Percentiles rank a stretch among this genome's conserved stretches.
These are phyloP conservation scores for Salix udensis DNA, from an alignment of 345 rosid species.

Conservation along the genomic window DNA sequence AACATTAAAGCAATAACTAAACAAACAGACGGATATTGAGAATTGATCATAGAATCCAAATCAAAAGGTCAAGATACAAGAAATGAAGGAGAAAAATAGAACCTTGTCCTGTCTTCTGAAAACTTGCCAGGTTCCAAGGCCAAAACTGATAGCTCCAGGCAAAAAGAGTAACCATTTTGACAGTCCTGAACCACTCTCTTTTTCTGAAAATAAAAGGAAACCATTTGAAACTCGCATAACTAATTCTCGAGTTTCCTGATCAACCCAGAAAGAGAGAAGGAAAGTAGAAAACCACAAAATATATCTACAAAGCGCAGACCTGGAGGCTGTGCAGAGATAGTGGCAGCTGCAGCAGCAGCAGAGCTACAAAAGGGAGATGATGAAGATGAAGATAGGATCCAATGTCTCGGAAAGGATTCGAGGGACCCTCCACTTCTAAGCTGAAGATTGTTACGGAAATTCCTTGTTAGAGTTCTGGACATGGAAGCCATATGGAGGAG, in stretches of 20 bases:
- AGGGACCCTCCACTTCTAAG: neutral
- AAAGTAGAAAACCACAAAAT: neutral
- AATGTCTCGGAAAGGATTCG: constrained; percentile 13
- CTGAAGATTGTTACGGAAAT: constrained; percentile 1
- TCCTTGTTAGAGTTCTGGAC: constrained; percentile 44
- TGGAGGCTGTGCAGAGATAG: constrained; percentile 28
- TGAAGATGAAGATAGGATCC: constrained; percentile 18
- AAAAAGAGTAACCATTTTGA: constrained; percentile 67
- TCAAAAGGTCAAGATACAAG: neutral
- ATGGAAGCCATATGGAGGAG: constrained; percentile 22
- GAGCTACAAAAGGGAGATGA: constrained; percentile 35
- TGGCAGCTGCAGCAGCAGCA: constrained; percentile 28
- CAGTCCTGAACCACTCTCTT: constrained; percentile 46
- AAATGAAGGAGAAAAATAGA: neutral
- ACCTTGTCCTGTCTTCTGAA: constrained; percentile 93
- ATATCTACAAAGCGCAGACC: constrained; percentile 27
- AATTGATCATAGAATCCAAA: neutral
- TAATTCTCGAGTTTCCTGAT: neutral
- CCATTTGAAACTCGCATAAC: neutral
- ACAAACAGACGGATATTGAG: neutral
- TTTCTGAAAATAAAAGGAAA: neutral
- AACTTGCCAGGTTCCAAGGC: constrained; percentile 98
- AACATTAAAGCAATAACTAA: neutral
- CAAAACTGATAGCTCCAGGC: constrained; percentile 87
- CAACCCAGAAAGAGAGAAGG: constrained; percentile 3